These are phyloP conservation scores for Penicillium herquei DNA, from an alignment of 495 filamentous ascomycete genomes.

Conservation along the genomic window DNA sequence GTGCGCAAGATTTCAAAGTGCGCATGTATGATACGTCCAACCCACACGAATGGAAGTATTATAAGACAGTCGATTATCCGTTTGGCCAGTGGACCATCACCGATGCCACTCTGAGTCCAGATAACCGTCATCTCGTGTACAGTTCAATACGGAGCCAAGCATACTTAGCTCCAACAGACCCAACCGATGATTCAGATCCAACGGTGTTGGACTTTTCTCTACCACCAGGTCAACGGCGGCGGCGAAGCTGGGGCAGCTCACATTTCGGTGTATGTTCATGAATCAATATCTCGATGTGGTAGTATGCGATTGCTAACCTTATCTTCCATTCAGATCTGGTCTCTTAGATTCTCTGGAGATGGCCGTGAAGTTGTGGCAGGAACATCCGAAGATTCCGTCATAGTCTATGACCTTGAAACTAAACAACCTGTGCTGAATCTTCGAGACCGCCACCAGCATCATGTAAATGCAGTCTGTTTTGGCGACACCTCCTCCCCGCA, in stretches of 20 bases:
- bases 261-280: slow-evolving; percentile 47
- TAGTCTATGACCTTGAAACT: slow-evolving; percentile 92
- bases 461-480: slow-evolving; percentile 97
- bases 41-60: slow-evolving; percentile 92
- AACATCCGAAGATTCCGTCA: slow-evolving; percentile 71
- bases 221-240: slow-evolving; percentile 33
- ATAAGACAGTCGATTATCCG: slow-evolving; percentile 86
- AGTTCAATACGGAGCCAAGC: slow-evolving; percentile 80
- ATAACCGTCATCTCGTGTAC: slow-evolving; percentile 88
- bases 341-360: slow-evolving; percentile 89
- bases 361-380: slow-evolving; percentile 90
- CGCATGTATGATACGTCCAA: slow-evolving; percentile 98
- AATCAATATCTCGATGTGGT: slow-evolving; percentile 13
- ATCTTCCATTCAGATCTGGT: slow-evolving; percentile 67
- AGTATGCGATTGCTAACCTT: slow-evolving; percentile 7
- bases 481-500: slow-evolving; percentile 87
- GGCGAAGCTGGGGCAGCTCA: slow-evolving; percentile 41
- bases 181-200: slow-evolving; percentile 73
- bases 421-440: slow-evolving; percentile 71
- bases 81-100: slow-evolving; percentile 94
- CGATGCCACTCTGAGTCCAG: slow-evolving; percentile 86
- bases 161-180: slow-evolving; percentile 83
- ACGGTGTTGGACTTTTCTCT: slow-evolving; percentile 71
- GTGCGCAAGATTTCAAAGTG: slow-evolving; percentile 87
- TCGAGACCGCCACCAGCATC: slow-evolving; percentile 68